phyloP scores from a whole-genome alignment of 306 rosid species.

The Rubus parviflorus region DNA sequence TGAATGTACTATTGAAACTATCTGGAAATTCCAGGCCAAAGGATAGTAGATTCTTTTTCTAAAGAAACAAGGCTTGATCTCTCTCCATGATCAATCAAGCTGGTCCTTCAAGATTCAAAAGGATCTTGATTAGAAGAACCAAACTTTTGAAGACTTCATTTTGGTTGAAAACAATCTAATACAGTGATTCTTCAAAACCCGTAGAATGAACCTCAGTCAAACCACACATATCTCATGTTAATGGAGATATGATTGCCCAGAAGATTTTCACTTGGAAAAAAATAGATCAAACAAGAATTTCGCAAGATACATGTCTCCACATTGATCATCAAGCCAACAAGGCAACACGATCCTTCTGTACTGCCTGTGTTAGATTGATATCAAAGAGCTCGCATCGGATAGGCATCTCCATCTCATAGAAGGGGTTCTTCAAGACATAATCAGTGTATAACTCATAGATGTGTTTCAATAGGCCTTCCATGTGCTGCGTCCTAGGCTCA shows the following conservation, averaged over 20 bases:
- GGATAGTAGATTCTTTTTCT: too few species aligned
- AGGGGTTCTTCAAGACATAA: slow-evolving; percentile 84
- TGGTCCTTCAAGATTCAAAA: not conserved
- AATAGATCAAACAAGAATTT: not conserved
- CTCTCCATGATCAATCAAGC: not conserved
- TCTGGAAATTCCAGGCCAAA: too few species aligned
- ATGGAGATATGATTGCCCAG: not conserved
- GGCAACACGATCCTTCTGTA: slow-evolving; percentile 82
- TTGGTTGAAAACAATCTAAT: not conserved
- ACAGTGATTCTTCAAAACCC: not conserved
- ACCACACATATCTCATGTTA: not conserved
- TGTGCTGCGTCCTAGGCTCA: slow-evolving; percentile 72
- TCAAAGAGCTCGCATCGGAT: slow-evolving; percentile 90
- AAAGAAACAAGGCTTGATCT: too few species aligned
- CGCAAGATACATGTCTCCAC: not conserved
- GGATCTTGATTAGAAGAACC: not conserved
- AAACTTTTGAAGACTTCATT: not conserved
- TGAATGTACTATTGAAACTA: too few species aligned
- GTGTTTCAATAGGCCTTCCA: slow-evolving; percentile 74
- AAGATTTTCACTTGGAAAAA: not conserved
- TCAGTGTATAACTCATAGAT: slow-evolving; percentile 77
- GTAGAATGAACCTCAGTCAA: not conserved
- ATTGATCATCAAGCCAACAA: slow-evolving; percentile 58
- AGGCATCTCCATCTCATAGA: slow-evolving; percentile 98
- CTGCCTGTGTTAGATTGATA: slow-evolving; percentile 60